A percentile compares a stretch with the other conserved stretches of the same genome.
Evolutionary conservation across 441 rosid genomes (phyloP).

Genomic region (Eutrema salsugineum): DNA sequence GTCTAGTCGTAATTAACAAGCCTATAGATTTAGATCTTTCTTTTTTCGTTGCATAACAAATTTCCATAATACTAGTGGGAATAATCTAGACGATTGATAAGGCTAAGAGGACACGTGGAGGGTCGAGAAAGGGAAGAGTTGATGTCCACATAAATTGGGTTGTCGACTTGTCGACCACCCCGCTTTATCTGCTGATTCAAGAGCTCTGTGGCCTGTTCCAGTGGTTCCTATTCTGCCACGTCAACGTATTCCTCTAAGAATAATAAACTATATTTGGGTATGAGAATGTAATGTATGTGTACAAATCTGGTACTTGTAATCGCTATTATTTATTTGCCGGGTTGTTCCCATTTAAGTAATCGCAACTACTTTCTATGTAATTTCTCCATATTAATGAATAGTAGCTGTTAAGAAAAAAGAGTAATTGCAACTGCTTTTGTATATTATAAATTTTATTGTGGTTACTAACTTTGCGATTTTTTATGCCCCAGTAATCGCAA

Average conservation of each 20-base stretch:
- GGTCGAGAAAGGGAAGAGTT: slow-evolving; percentile 3
- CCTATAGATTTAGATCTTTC: not conserved
- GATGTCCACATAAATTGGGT: slow-evolving; percentile 48
- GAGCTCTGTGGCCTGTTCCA: slow-evolving; percentile 7
- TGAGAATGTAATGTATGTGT: slow-evolving; percentile 14
- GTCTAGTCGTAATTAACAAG: not conserved
- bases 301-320: slow-evolving; percentile 20
- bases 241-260: not conserved
- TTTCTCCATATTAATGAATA: too few species aligned
- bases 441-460: not conserved
- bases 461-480: too few species aligned
- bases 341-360: not conserved
- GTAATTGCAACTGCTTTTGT: not conserved
- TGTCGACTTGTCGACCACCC: slow-evolving; percentile 85
- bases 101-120: slow-evolving; percentile 44
- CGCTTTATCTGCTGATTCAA: slow-evolving; percentile 43
- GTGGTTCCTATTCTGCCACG: slow-evolving; percentile 24
- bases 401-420: too few species aligned
- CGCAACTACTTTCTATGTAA: not conserved
- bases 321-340: slow-evolving; percentile 5
- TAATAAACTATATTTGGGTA: slow-evolving; percentile 11
- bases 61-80: slow-evolving; percentile 3
- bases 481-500: too few species aligned
- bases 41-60: not conserved
- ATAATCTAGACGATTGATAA: slow-evolving; percentile 23